Evolutionary conservation across 768 basidiomycete species (phyloP), one percentile per base, ranked within the genome.

Genomic region (Clathrus columnatus): DNA sequence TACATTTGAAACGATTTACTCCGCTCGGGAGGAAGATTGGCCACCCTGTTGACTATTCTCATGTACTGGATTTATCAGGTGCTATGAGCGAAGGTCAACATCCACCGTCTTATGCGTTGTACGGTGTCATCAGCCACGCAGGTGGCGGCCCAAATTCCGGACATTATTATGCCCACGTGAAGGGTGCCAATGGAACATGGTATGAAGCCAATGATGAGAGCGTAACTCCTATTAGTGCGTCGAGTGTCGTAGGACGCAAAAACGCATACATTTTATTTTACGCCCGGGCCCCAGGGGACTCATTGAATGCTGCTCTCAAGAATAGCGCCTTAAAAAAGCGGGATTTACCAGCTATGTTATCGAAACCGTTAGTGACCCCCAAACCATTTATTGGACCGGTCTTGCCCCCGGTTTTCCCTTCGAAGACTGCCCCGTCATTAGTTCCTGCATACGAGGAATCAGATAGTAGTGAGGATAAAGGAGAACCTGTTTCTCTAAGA

Each of bases 221-320:
- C 46, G 86, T 93, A 21, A 70, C 76, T 8, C 63, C 70, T 3
- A 64, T 68, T 14, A 65, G 61, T 17, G 59, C 67, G 16, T 61
- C 77, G 4, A 84, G 89, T 1, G 53, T 54, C 17, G 69, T 83
- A 26, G 69, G 71, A 55, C 79, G 83, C 71, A 85, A 82, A 69
- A 89, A 80, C 64, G 96, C 96, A 57, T 99, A 99, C 61, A 80
- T 98, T 59, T 74, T 99, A 55, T 93, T 95, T 71, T 99, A 98
- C 68, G 78, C 91, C 44, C 82, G 83, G 50, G 83, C 85, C 55
- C 85, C 82, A 67, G 90, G 89, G 6, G 84, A 89, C 63, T 78
- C 75, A 4, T 71, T 90, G 47, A 80, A 86, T 61, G 81, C 83
- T 17, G 84, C 79, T 5, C 70, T 87, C 55, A 73, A 72, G 17